These are phyloP conservation scores for Tuber borchii DNA, from an alignment of 495 filamentous ascomycete species.

Conservation along the genomic window DNA sequence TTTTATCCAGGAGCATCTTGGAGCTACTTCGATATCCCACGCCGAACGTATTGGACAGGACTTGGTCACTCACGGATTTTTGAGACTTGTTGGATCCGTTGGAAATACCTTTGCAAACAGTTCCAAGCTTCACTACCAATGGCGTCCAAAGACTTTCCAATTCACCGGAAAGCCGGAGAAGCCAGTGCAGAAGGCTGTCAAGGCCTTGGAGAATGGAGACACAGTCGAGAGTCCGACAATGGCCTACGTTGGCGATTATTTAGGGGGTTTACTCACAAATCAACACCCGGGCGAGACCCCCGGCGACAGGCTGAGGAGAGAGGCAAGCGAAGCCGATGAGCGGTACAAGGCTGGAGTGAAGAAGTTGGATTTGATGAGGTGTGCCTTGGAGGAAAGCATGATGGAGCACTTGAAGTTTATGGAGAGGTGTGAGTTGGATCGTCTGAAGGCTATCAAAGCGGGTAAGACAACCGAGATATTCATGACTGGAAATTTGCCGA, in stretches of 20 bases:
- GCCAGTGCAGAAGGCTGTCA: constrained; percentile 43
- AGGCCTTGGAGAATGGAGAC: constrained; percentile 42
- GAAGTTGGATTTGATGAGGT: constrained; percentile 81
- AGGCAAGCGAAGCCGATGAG: constrained; percentile 86
- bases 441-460: constrained; percentile 94
- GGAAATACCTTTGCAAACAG: constrained; percentile 95
- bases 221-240: constrained; percentile 47
- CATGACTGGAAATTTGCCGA: neutral
- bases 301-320: constrained; percentile 73
- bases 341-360: constrained; percentile 79
- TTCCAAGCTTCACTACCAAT: constrained; percentile 94
- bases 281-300: constrained; percentile 86
- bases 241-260: constrained; percentile 71
- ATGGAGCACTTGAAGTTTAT: constrained; percentile 88
- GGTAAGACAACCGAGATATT: constrained; percentile 16
- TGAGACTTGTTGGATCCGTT: constrained; percentile 86
- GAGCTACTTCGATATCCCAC: constrained; percentile 72
- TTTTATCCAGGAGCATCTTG: constrained; percentile 84
- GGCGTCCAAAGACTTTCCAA: constrained; percentile 86
- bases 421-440: constrained; percentile 94
- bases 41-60: constrained; percentile 93
- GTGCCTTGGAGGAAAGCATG: constrained; percentile 89
- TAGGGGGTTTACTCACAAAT: constrained; percentile 82
- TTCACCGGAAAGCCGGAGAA: constrained; percentile 77
- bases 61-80: constrained; percentile 74